Evolutionary conservation across 2,329 filamentous ascomycete species (phyloP).

Genomic region (Nakataea oryzae): DNA sequence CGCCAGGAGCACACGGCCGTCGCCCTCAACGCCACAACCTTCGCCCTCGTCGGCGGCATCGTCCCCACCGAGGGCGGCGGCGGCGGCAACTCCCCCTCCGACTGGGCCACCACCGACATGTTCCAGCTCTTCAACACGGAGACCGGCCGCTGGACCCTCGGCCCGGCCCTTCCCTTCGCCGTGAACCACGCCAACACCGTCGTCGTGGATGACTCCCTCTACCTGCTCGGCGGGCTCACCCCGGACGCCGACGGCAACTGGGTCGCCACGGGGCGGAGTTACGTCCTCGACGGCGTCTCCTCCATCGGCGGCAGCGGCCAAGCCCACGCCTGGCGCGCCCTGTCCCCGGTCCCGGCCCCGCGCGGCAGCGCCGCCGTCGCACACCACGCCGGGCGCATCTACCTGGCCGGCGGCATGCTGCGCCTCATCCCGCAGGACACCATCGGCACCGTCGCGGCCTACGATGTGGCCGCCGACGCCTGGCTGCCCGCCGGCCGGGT

Average conservation of each 20-base stretch:
- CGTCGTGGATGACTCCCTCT: background rate
- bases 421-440: slow-evolving; percentile 14
- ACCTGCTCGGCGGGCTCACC: background rate
- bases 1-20: slow-evolving; percentile 1
- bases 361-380: slow-evolving; percentile 22
- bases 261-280: background rate
- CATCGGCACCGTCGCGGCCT: slow-evolving; percentile 18
- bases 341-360: slow-evolving; percentile 12
- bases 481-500: slow-evolving; percentile 15
- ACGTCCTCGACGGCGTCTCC: background rate
- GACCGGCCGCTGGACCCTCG: background rate
- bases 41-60: slow-evolving; percentile 1
- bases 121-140: slow-evolving; percentile 2
- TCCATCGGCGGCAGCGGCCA: background rate
- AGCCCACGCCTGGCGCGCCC: background rate
- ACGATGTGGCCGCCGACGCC: slow-evolving; percentile 13
- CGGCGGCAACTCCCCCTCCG: background rate
- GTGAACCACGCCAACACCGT: slow-evolving; percentile 1
- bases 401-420: slow-evolving; percentile 25
- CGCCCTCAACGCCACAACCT: background rate
- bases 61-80: background rate
- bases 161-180: background rate
- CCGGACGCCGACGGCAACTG: background rate
- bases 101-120: slow-evolving; percentile 1
- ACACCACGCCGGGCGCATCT: slow-evolving; percentile 17